phyloP scores from a whole-genome alignment of 495 filamentous ascomycete species.

The Pseudomonodictys pantanalensis region DNA sequence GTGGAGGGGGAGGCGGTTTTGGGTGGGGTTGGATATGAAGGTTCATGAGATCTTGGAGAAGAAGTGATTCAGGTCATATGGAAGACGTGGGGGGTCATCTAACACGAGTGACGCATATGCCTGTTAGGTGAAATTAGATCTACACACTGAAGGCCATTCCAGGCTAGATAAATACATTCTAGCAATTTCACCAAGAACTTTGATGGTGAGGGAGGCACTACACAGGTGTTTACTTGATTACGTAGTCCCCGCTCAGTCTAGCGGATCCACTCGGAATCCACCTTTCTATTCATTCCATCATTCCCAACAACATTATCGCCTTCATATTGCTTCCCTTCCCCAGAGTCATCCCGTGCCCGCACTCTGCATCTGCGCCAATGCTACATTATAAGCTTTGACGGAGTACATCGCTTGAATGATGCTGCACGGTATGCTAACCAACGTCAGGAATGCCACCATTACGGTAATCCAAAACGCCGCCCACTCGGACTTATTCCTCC shows the following conservation, averaged over 20 bases:
- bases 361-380: neutral
- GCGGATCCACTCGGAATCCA: too few relatives aligned
- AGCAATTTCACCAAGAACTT: too few relatives aligned
- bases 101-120: too few relatives aligned
- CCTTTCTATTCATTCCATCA: too few relatives aligned
- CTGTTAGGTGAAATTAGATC: too few relatives aligned
- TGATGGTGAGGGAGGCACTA: too few relatives aligned
- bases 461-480: constrained; percentile 11
- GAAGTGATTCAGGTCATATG: neutral
- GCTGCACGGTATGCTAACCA: constrained; percentile 20
- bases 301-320: neutral
- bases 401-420: constrained; percentile 13
- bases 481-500: constrained; percentile 7
- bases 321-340: neutral
- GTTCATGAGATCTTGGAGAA: constrained; percentile 50
- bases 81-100: neutral
- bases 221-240: too few relatives aligned
- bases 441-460: constrained; percentile 13
- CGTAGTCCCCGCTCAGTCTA: too few relatives aligned
- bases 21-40: constrained; percentile 80
- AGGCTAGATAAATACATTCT: too few relatives aligned
- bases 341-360: neutral
- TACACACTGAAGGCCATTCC: too few relatives aligned
- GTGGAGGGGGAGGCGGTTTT: constrained; percentile 76
- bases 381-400: constrained; percentile 6